These are phyloP conservation scores for Aspergillus haitiensis DNA, from an alignment of 495 filamentous ascomycete genomes.

Conservation along the genomic window DNA sequence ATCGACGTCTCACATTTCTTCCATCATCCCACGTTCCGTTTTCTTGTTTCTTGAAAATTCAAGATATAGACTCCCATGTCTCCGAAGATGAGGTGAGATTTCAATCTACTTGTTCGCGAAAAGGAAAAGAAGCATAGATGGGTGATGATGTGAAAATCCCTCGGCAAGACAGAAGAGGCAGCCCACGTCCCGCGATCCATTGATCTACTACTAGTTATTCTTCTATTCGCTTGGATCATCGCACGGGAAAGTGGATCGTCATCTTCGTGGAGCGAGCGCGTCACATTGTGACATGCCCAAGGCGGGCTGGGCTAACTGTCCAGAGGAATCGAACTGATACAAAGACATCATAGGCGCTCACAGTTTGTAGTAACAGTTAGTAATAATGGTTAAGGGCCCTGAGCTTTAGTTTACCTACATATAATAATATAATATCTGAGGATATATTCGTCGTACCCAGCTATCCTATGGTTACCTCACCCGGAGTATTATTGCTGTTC, in stretches of 20 bases:
- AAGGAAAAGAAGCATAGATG: neutral
- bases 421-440: too few relatives aligned
- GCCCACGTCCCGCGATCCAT: neutral
- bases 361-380: too few relatives aligned
- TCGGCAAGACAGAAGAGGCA: neutral
- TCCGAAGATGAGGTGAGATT: conserved; percentile 12
- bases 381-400: too few relatives aligned
- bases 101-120: neutral
- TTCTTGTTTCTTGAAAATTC: neutral
- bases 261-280: conserved; percentile 13
- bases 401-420: too few relatives aligned
- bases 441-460: too few relatives aligned
- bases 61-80: neutral
- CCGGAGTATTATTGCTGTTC: too few relatives aligned
- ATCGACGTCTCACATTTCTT: conserved; percentile 16
- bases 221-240: conserved; percentile 14
- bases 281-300: conserved; percentile 18
- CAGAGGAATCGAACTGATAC: neutral
- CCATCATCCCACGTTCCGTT: conserved; percentile 5
- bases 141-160: neutral
- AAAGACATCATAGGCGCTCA: too few relatives aligned
- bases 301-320: conserved; percentile 9
- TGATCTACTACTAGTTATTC: neutral
- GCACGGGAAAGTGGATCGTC: conserved; percentile 17
- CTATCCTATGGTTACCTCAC: too few relatives aligned